Percentiles rank a stretch among this genome's conserved stretches.
These are phyloP conservation scores for Vitis riparia DNA, from an alignment of 164 flowering plant genomes.

Conservation along the genomic window DNA sequence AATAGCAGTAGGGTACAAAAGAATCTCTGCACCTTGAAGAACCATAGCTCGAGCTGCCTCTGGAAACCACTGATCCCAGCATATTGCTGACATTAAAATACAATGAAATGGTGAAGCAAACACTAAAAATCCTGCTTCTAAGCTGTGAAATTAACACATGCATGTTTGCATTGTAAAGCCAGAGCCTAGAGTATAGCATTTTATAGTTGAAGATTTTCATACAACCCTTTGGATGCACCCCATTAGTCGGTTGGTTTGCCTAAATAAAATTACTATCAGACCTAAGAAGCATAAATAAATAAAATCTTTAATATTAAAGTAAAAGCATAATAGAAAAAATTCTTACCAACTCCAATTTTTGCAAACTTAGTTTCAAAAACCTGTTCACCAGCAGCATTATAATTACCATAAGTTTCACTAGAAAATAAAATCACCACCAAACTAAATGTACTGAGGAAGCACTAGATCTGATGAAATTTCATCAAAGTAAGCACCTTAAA, in stretches of 20 bases:
- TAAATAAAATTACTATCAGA: no score
- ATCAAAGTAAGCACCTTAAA: conserved; percentile 62
- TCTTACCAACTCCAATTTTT: conserved; percentile 93
- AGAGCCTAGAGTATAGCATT: no score
- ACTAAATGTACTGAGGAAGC: background rate
- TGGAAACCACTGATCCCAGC: conserved; percentile 99
- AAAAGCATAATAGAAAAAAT: background rate
- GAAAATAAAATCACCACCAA: conserved; percentile 3
- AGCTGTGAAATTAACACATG: no score
- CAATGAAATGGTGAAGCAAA: background rate
- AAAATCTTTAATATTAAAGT: no score
- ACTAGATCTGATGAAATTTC: background rate
- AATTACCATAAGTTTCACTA: conserved; percentile 1
- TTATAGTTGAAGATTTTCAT: background rate
- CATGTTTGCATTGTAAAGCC: no score
- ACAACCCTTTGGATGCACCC: background rate
- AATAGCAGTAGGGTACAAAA: conserved; percentile 97
- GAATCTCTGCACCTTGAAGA: conserved; percentile 95
- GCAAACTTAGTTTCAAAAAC: conserved; percentile 89
- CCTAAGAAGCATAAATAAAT: no score
- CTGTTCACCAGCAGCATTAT: conserved; percentile 43
- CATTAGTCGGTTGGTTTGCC: background rate
- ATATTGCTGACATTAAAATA: conserved; percentile 61
- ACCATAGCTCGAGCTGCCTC: conserved; percentile 98
- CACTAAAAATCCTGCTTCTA: background rate